Evolutionary conservation across 208 protist species (phyloP), one percentile per base, ranked within the genome.

Genomic region (Wallacemonas sp.): DNA sequence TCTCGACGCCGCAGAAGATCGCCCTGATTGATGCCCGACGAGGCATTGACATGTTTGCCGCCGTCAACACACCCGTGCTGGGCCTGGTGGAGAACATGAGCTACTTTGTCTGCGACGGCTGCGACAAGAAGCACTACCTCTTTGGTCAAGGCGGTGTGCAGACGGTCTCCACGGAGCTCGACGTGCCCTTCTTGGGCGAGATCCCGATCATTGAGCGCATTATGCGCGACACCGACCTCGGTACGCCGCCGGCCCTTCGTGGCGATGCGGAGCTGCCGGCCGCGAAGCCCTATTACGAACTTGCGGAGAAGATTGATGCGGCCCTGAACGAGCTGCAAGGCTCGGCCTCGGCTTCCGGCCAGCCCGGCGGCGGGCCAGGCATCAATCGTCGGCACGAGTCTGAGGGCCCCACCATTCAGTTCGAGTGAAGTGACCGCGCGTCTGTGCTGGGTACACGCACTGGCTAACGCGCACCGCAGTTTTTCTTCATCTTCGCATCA

Each of bases 61-160:
- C 97, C 11, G 95, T 98, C 8, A 93, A 98, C 65, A 88, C 97
- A 3, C 98, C 98, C 12, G 89, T 98, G 65, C 70, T 99, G 20
- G 98, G 98, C 3, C 67, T 99, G 1, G 91, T 99, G 38, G 96
- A 99, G 82, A 99, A 99, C 81, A 99, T 99, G 98, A 97, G 89
- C 71, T 92, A 98, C 81, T 98, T 98, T 71, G n/a, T 82, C n/a
- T 99, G 97, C 80, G 81, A 84, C 46, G 73, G 88, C 25, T 99
- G 98, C 70, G 66, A 72, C 16, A 80, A 91, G 64, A 73, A 74
- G 48, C 86, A 94, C 72, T 79, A 98, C 84, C 77, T 99, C 26
- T 99, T 99, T 74, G 96, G 97, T 68, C 59, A 95, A 42, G 87
- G 82, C 7, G 95, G 95, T 23, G 96, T 97, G 3, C 79, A 81